Conservation (phyloP, 2,329 filamentous ascomycete species). For the Didymella lethalis region DNA sequence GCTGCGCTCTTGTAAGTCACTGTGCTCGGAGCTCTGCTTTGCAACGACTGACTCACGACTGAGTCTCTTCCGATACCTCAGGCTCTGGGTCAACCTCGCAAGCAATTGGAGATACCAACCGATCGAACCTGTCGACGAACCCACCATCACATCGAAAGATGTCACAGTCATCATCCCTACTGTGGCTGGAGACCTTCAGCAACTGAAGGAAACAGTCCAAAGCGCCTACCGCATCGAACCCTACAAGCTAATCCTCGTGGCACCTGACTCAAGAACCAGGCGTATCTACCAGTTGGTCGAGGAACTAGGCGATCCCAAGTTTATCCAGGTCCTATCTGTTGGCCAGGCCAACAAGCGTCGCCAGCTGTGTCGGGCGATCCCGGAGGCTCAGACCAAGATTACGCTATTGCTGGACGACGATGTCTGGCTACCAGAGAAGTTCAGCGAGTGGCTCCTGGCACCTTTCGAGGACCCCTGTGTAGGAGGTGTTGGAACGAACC, state of each 20-base stretch:
- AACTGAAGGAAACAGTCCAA: slow-evolving; percentile 80
- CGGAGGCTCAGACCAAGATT: slow-evolving; percentile 81
- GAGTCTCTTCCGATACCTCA: slow-evolving; percentile 87
- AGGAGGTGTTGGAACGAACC: slow-evolving; percentile 91
- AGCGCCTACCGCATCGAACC: slow-evolving; percentile 77
- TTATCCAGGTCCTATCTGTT: slow-evolving; percentile 77
- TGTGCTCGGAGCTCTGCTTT: slow-evolving; percentile 5
- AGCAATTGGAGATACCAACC: slow-evolving; percentile 83
- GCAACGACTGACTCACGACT: slow-evolving; percentile 34
- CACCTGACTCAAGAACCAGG: slow-evolving; percentile 79
- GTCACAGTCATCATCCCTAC: slow-evolving; percentile 95
- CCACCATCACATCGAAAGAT: slow-evolving; percentile 80
- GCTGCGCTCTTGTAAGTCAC: slow-evolving; percentile 47
- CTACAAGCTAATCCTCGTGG: slow-evolving; percentile 81
- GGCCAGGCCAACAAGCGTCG: slow-evolving; percentile 93
- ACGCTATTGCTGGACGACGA: slow-evolving; percentile 96
- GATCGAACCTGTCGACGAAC: slow-evolving; percentile 80
- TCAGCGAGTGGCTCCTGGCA: slow-evolving; percentile 90
- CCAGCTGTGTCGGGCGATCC: slow-evolving; percentile 90
- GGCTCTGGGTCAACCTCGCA: slow-evolving; percentile 82
- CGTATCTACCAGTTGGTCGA: slow-evolving; percentile 69
- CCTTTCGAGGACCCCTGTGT: slow-evolving; percentile 86
- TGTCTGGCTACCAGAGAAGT: slow-evolving; percentile 86
- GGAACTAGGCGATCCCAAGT: slow-evolving; percentile 57
- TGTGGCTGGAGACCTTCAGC: slow-evolving; percentile 85